Evolutionary conservation across 805 yeast genomes (phyloP).

Genomic region (Tetrapisispora pingtungensis): DNA sequence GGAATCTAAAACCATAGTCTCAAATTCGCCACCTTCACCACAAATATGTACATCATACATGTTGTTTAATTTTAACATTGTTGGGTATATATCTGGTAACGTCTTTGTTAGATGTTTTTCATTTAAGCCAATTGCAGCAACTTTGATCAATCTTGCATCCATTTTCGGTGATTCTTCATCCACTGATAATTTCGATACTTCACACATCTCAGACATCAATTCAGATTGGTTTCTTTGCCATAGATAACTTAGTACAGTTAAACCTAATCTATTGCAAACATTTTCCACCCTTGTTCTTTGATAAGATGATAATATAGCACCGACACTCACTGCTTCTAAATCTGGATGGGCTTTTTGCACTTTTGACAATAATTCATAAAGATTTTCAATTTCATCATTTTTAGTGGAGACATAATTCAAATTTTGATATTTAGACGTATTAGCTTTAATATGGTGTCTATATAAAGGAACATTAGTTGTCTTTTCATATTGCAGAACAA

Average conservation of each 20-base stretch:
- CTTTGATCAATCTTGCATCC: constrained; percentile 84
- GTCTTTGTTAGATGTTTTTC: constrained; percentile 58
- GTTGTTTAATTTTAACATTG: constrained; percentile 44
- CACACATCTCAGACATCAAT: constrained; percentile 73
- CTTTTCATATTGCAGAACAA: constrained; percentile 51
- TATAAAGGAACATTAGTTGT: constrained; percentile 77
- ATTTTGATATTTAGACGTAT: constrained; percentile 50
- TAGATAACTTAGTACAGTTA: constrained; percentile 62
- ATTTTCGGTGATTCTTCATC: constrained; percentile 17
- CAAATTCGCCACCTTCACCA: constrained; percentile 99
- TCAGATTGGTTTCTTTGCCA: constrained; percentile 86
- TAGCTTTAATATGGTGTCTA: constrained; percentile 47
- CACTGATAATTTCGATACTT: constrained; percentile 21
- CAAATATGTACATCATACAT: constrained; percentile 82
- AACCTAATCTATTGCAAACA: constrained; percentile 65
- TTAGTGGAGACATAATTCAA: constrained; percentile 61
- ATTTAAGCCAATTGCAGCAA: constrained; percentile 82
- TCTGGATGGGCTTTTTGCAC: constrained; percentile 55
- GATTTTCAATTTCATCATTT: constrained; percentile 83
- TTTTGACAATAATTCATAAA: constrained; percentile 41
- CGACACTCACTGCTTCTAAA: constrained; percentile 80
- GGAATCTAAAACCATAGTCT: constrained; percentile 82
- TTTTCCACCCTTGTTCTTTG: constrained; percentile 90
- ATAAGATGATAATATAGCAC: constrained; percentile 92
- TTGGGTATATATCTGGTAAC: constrained; percentile 51